A percentile compares a stretch with the other conserved stretches of the same genome.
phyloP scores from a whole-genome alignment of 129 eudicot genomes.

The Silybum marianum region DNA sequence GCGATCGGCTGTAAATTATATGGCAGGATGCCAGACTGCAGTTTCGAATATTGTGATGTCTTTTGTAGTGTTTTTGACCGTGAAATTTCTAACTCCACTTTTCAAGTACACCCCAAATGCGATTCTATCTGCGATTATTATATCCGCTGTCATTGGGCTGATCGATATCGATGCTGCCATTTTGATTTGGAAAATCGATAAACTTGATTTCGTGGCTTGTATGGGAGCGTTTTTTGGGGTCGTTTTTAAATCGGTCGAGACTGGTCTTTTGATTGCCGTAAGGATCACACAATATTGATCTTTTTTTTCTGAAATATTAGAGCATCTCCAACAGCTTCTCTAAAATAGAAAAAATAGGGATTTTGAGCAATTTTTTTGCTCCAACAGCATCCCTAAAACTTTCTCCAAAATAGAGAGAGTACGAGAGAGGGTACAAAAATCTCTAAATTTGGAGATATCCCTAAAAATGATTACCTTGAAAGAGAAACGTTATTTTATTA shows the following conservation, averaged over 20 bases:
- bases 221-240: slow-evolving; percentile 91
- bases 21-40: slow-evolving; percentile 82
- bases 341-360: too few species aligned
- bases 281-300: slow-evolving; percentile 4
- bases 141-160: slow-evolving; percentile 77
- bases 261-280: slow-evolving; percentile 86
- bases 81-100: slow-evolving; percentile 72
- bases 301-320: too few species aligned
- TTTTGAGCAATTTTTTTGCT: too few species aligned
- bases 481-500: too few species aligned
- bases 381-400: too few species aligned
- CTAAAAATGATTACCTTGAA: too few species aligned
- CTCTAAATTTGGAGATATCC: too few species aligned
- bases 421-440: too few species aligned
- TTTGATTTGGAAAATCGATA: slow-evolving; percentile 81
- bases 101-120: slow-evolving; percentile 86
- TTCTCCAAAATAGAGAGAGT: too few species aligned
- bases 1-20: slow-evolving; percentile 72
- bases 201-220: slow-evolving; percentile 79
- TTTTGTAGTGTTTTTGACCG: slow-evolving; percentile 57
- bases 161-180: slow-evolving; percentile 69
- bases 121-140: slow-evolving; percentile 75
- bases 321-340: too few species aligned
- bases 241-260: slow-evolving; percentile 71
- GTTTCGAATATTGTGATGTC: slow-evolving; percentile 80